A percentile compares a stretch with the other conserved stretches of the same genome.
Conservation (phyloP, 768 basidiomycete species). For the Neoboletus magnificus region DNA sequence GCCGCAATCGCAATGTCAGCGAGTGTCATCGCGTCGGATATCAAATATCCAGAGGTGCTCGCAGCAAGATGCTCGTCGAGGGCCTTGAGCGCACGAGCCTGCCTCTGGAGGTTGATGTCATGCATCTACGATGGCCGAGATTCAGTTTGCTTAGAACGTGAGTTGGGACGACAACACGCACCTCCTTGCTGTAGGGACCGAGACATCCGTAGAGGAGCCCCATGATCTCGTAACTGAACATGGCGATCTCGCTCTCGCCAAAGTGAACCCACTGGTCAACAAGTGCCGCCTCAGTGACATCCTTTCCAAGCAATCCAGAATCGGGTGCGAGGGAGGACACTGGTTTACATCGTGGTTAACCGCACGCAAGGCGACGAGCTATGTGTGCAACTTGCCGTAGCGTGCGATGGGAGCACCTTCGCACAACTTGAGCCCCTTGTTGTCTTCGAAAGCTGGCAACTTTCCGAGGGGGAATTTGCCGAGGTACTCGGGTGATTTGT, state of each 20-base stretch:
- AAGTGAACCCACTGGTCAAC: slow-evolving; percentile 33
- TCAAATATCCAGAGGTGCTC: slow-evolving; percentile 19
- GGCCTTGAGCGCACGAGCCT: slow-evolving; percentile 21
- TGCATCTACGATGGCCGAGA: slow-evolving; percentile 13
- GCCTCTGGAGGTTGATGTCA: slow-evolving; percentile 10
- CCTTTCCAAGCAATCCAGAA: slow-evolving; percentile 26
- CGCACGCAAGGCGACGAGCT: background rate
- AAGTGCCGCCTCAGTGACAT: slow-evolving; percentile 21
- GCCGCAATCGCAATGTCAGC: slow-evolving; percentile 26
- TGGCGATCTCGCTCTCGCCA: slow-evolving; percentile 25
- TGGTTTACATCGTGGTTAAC: background rate
- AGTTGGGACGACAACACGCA: background rate
- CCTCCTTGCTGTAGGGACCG: slow-evolving; percentile 25
- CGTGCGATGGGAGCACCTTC: slow-evolving; percentile 31
- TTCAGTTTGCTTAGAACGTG: background rate
- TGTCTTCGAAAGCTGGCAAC: slow-evolving; percentile 26
- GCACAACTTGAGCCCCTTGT: slow-evolving; percentile 21
- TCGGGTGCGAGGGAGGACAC: slow-evolving; percentile 27
- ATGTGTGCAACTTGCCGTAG: slow-evolving; percentile 15
- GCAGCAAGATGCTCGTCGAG: slow-evolving; percentile 26
- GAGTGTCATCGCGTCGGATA: slow-evolving; percentile 24
- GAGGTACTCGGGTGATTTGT: slow-evolving; percentile 26
- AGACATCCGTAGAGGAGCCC: slow-evolving; percentile 17
- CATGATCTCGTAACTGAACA: slow-evolving; percentile 17
- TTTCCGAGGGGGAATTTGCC: slow-evolving; percentile 30